Base-by-base conservation (phyloP, 2,329 filamentous ascomycete species). In the Fusarium pininemorale region DNA sequence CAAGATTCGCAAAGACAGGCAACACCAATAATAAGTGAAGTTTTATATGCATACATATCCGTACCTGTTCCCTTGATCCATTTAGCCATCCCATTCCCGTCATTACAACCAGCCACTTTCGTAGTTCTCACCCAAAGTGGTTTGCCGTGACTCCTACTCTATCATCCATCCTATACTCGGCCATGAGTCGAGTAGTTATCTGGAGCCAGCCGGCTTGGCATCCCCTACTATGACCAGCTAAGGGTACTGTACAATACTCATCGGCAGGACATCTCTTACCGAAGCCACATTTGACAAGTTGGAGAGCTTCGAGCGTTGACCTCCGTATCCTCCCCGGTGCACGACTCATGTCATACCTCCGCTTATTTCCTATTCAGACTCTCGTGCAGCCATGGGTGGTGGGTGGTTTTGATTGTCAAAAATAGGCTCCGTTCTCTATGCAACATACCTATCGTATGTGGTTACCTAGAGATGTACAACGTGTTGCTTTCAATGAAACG, bases 101-200 rank as follows among this genome's bases (percentile, higher is more conserved):
- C 24, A 35, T 55, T 32, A 11, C 44, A 32, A 38, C 22, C 42
- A 64, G 65, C 61, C 56, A 47, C 62, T 37, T 63, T 56, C 45
- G 50, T 73, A 48, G 65, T 57, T 48, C 50, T 69, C 65, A 56
- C n/a, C 50, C 51, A 44, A 42, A 35, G 48, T 54, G 54, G 51
- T 51, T 62, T 77, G 67, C 67, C 67, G 67, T 70, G 69, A 66
- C 69, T 50, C 59, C 55, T 41, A 6, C 59, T 32, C 35, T 60
- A 32, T 69, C 37, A 44, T 35, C 30, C 37, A 44, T 35, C 30
- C 37, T 42, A 41, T 44, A 60, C 56, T 32, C 41, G 58, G 56
- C 66, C 71, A 74, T 75, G 69, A 71, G 66, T 73, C 73, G 57
- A 51, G 60, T 55, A 57, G 54, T 50, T 54, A 39, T 56, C 54